Evolutionary conservation across 2,329 filamentous ascomycete species (phyloP), one percentile per base, ranked within the genome.

Genomic region (Stachybotrys echinatus): DNA sequence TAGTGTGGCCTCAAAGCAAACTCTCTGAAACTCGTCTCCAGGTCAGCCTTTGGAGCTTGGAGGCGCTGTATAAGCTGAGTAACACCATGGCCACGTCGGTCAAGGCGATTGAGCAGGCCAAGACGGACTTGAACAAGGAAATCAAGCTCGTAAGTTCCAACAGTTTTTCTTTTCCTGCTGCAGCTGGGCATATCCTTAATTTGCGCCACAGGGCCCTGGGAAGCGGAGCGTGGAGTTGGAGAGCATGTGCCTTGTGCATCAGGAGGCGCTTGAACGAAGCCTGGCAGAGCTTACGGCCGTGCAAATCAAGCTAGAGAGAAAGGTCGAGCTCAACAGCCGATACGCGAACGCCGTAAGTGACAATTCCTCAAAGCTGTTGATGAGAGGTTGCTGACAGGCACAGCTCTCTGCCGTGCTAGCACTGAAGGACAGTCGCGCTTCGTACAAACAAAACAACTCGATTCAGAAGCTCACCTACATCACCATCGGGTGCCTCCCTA

Each of bases 401-500:
- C 20, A 43, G 42, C 42, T 43, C 6, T 43, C 42, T 19, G 22
- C 42, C 12, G n/a, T 43, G 5, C 21, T 43, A 7, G 42, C 42
- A 18, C 20, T 43, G 7, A 43, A 19, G n/a, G 42, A 43, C 19
- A 43, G 42, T 23, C 42, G 42, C 20, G 42, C 10, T 7, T 20
- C 42, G 19, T 43, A 21, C 20, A 43, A 7, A 7, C 42, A 43
- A n/a, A 43, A 43, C 20, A 43, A 43, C 42, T 20, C 42, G 42
- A 43, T 43, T 22, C 42, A 43, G 21, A 43, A 43, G 42, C 42
- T 43, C 18, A 43, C 42, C 10, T 43, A 43, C 42, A 43, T 43
- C 20, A 43, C 42, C 42, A 43, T 43, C 20, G 42, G 42, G 7
- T 43, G 42, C n/a, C 42, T 43, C n/a, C 42, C 42, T 14, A 43